Conservation (phyloP, 495 filamentous ascomycete species). For the Aspergillus bridgeri region DNA sequence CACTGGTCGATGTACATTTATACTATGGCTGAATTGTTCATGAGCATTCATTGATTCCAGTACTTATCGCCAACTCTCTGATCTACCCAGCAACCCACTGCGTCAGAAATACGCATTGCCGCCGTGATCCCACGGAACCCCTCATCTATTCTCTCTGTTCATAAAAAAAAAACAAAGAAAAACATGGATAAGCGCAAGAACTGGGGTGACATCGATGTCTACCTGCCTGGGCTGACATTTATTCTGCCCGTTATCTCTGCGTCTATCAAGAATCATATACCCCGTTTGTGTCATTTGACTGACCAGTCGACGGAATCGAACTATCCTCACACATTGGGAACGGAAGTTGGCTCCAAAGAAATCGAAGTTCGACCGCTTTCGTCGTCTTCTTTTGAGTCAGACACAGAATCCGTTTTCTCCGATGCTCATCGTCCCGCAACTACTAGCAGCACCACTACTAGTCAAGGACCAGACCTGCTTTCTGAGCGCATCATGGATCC, state of each 20-base stretch:
- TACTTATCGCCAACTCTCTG: neutral
- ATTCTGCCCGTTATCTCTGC: slow-evolving; percentile 30
- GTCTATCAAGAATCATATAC: slow-evolving; percentile 31
- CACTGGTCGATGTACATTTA: neutral
- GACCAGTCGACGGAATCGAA: slow-evolving; percentile 5
- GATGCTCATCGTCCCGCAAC: slow-evolving; percentile 13
- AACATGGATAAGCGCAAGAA: slow-evolving; percentile 14
- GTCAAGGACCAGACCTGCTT: slow-evolving; percentile 3
- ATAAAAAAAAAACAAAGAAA: neutral
- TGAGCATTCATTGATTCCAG: neutral
- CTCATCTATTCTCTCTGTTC: neutral
- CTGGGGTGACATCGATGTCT: slow-evolving; percentile 10
- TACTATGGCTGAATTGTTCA: neutral
- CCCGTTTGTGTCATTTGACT: slow-evolving; percentile 22
- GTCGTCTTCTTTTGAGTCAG: slow-evolving; percentile 16
- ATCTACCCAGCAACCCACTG: neutral
- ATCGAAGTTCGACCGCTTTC: slow-evolving; percentile 8
- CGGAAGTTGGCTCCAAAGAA: slow-evolving; percentile 3
- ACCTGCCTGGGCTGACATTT: slow-evolving; percentile 13
- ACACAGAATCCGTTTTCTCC: slow-evolving; percentile 3
- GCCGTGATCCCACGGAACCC: neutral
- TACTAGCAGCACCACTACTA: slow-evolving; percentile 10
- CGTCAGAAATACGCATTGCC: neutral
- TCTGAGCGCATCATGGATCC: neutral
- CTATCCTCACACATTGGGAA: slow-evolving; percentile 12